phyloP scores from a whole-genome alignment of 257 asterid genomes.

The Salvia rosmarinus region DNA sequence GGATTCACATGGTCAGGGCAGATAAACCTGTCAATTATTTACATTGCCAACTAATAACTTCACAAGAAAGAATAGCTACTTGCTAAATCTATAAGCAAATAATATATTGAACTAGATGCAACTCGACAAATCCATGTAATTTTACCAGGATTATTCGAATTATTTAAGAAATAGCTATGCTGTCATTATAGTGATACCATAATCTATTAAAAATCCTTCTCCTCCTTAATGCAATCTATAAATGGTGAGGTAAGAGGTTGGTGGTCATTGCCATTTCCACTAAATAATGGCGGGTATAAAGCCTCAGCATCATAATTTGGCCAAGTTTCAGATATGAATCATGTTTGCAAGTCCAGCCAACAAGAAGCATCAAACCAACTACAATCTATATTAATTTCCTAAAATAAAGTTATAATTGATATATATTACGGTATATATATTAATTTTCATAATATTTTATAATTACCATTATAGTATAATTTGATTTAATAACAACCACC shows the following conservation, averaged over 20 bases:
- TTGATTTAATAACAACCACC: too few species aligned
- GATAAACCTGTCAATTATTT: conserved; percentile 60
- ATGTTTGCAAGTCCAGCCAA: not conserved
- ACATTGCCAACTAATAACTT: conserved; percentile 30
- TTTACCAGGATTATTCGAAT: not conserved
- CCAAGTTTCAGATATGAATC: conserved; percentile 8
- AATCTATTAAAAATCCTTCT: conserved; percentile 24
- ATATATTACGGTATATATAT: too few species aligned
- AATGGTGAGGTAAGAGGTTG: not conserved
- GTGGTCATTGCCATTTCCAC: conserved; percentile 10
- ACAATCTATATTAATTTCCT: not conserved
- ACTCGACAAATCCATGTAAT: not conserved
- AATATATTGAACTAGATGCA: conserved; percentile 22
- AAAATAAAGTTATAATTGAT: not conserved
- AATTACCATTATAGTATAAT: too few species aligned
- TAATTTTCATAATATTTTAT: too few species aligned
- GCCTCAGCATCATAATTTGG: not conserved
- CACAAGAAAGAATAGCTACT: conserved; percentile 28
- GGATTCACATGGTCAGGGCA: conserved; percentile 96
- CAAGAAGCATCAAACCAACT: not conserved
- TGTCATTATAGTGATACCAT: not conserved
- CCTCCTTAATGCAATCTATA: not conserved
- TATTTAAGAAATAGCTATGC: not conserved
- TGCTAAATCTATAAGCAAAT: conserved; percentile 23
- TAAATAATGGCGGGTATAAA: not conserved